Evolutionary conservation across 2,329 filamentous ascomycete genomes (phyloP), one percentile per base, ranked within the genome.

Genomic region (Curvularia sp.): DNA sequence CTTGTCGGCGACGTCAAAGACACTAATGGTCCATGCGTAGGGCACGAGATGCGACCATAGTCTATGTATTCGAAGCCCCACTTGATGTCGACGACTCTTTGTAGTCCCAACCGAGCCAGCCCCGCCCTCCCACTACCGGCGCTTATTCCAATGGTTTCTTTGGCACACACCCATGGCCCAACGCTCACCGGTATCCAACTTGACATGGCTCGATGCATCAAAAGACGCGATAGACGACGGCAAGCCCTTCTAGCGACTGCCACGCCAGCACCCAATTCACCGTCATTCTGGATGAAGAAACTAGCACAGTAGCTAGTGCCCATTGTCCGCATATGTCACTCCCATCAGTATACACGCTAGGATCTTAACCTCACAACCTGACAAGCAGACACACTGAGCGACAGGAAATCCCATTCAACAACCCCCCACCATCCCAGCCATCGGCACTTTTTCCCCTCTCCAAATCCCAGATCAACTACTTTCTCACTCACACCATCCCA

Each of bases 61-160:
- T 55, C 52, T 49, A 53, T 41, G 31, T 28, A 54, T 38, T 15
- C 33, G 22, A 44, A 20, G 49, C 52, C 55, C 53, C 57, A 49
- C 52, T 48, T 41, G 38, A 43, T 33, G 39, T 31, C 31, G 18
- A 31, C 28, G 28, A 31, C 28, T 31, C 28, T 31, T 31, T 31
- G 28, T 31, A 31, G 28, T 31, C 28, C 53, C 49, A 49, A 63
- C 50, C 56, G 53, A 62, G 43, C 54, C 44, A 49, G 43, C 58
- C 63, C 50, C 55, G 52, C 60, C 59, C 62, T 62, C 56, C 58
- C 22, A 22, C 54, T 47, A 49, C 59, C 64, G 67, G 70, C 70
- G 70, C 70, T 67, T 73, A 72, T 47, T 61, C 57, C 51, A 30
- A 47, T 58, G 47, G 57, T 59, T 42, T 67, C 63, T 67, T 62